Conservation (phyloP, 2,329 filamentous ascomycete genomes). For the Chaetomiaceae sp. region DNA sequence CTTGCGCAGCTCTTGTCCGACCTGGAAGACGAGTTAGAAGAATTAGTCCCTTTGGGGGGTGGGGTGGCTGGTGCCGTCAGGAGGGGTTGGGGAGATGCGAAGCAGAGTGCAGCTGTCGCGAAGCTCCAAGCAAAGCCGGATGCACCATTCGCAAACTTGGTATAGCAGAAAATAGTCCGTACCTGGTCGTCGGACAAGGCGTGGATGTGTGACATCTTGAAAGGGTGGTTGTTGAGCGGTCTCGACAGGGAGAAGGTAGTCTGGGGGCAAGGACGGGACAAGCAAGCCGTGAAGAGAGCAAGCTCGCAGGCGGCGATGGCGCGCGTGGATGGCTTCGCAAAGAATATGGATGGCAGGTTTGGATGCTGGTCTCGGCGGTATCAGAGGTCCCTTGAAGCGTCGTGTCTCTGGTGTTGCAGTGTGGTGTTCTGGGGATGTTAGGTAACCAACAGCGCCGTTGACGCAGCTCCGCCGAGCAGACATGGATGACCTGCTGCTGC, state of each 20-base stretch:
- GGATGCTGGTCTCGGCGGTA: not conserved
- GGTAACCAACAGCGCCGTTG: constrained; percentile 16
- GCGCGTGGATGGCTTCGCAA: not conserved
- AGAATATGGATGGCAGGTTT: not conserved
- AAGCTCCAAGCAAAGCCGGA: not conserved
- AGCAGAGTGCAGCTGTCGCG: not conserved
- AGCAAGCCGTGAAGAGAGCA: not conserved
- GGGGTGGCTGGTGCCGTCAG: not conserved
- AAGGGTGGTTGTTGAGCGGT: constrained; percentile 28
- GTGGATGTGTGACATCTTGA: constrained; percentile 85
- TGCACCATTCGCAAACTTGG: not conserved
- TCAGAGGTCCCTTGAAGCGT: not conserved
- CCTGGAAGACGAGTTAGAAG: constrained; percentile 47
- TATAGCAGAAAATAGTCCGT: constrained; percentile 26
- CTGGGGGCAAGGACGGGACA: not conserved
- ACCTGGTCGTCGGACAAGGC: constrained; percentile 97
- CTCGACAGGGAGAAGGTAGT: not conserved
- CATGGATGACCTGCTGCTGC: constrained; percentile 13
- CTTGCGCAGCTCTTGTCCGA: constrained; percentile 97
- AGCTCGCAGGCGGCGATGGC: not conserved
- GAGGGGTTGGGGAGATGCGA: not conserved
- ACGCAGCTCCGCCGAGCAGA: constrained; percentile 14
- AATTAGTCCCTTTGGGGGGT: not conserved
- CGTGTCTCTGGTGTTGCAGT: not conserved
- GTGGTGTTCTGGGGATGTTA: constrained; percentile 1